Conservation (phyloP, 1,139 yeast species). For the Pneumocystis carinii region DNA sequence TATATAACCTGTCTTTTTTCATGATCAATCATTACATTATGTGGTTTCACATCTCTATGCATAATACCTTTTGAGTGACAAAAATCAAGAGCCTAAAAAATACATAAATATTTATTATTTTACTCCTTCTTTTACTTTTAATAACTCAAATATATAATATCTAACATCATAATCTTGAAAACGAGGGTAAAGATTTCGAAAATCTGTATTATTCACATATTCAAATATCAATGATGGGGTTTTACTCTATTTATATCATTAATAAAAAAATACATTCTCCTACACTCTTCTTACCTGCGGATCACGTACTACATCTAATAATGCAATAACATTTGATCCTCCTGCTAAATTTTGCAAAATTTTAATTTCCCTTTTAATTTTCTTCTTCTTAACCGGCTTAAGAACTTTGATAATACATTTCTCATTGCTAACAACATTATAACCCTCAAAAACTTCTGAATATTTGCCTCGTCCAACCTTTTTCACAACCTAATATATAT, state of each 20-base stretch:
- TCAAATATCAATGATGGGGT: conserved; percentile 93
- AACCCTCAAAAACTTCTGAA: conserved; percentile 84
- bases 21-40: conserved; percentile 96
- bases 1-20: conserved; percentile 32
- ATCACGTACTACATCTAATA: conserved; percentile 80
- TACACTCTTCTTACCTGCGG: conserved; percentile 31
- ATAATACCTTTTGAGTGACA: conserved; percentile 96
- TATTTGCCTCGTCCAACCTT: conserved; percentile 96
- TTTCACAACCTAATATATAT: conserved; percentile 36
- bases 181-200: conserved; percentile 80
- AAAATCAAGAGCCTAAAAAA: conserved; percentile 55
- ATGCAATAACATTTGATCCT: conserved; percentile 69
- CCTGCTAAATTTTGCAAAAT: conserved; percentile 77
- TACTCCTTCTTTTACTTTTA: conserved; percentile 27
- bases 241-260: conserved; percentile 34
- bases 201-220: conserved; percentile 77
- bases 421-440: conserved; percentile 31
- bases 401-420: conserved; percentile 73
- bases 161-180: conserved; percentile 71
- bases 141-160: conserved; percentile 73
- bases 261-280: background rate
- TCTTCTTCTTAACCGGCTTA: conserved; percentile 92
- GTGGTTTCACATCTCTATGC: conserved; percentile 98
- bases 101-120: background rate
- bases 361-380: conserved; percentile 87